These are phyloP conservation scores for Globisporangium cederbergense DNA, from an alignment of 352 stramenopile genomes.

Conservation along the genomic window DNA sequence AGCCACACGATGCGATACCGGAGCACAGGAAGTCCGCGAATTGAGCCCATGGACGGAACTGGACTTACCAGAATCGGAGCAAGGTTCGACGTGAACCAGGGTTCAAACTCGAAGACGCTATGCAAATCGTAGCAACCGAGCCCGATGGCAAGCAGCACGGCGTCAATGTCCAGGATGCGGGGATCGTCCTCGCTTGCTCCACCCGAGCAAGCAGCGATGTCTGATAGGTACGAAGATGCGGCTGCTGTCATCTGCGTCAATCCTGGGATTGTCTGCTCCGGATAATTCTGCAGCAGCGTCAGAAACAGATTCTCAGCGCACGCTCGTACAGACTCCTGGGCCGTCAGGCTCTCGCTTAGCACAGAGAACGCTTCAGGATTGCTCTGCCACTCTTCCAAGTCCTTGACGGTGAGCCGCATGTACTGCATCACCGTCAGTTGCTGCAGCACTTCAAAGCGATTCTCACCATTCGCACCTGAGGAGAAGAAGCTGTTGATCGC, in stretches of 20 bases:
- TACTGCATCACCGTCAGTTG: slow-evolving; percentile 75
- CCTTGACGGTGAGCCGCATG: slow-evolving; percentile 51
- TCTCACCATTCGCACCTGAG: slow-evolving; percentile 15
- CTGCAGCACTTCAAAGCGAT: slow-evolving; percentile 51
- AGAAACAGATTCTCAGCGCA: slow-evolving; percentile 84
- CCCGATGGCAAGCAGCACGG: slow-evolving; percentile 76
- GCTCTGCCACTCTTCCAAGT: slow-evolving; percentile 69
- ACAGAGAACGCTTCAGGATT: slow-evolving; percentile 67
- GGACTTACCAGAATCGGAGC: slow-evolving; percentile 59
- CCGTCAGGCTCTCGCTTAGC: slow-evolving; percentile 72
- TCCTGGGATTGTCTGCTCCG: slow-evolving; percentile 58
- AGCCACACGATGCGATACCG: slow-evolving; percentile 82
- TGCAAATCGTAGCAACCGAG: slow-evolving; percentile 85
- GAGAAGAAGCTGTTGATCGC: slow-evolving; percentile 58
- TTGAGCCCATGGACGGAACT: slow-evolving; percentile 27
- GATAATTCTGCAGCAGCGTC: slow-evolving; percentile 75
- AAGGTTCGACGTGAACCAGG: slow-evolving; percentile 74
- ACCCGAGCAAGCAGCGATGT: slow-evolving; percentile 22
- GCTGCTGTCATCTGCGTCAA: slow-evolving; percentile 64
- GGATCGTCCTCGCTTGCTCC: slow-evolving; percentile 20
- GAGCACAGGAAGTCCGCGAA: slow-evolving; percentile 60
- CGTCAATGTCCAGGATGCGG: slow-evolving; percentile 62
- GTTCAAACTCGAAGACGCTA: slow-evolving; percentile 86
- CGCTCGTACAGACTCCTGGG: slow-evolving; percentile 72
- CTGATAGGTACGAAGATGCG: slow-evolving; percentile 45